Evolutionary conservation across 495 filamentous ascomycete species (phyloP).

Genomic region (Pyrenopolyporus hunteri): DNA sequence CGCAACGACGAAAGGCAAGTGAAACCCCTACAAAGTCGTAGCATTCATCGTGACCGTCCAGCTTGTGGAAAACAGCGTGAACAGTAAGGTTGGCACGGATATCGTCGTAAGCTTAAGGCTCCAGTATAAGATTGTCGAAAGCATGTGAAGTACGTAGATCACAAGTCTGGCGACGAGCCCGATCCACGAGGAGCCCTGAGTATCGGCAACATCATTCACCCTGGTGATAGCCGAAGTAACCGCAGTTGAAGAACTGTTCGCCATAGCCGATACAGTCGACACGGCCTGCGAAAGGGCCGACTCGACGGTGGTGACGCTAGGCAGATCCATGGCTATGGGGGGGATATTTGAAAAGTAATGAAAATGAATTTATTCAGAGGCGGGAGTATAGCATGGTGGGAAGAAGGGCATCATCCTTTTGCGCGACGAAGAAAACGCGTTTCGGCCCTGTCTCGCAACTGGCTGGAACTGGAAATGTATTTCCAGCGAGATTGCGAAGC

Average conservation of each 20-base stretch:
- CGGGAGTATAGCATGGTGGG: constrained; percentile 21
- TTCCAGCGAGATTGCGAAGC: constrained; percentile 28
- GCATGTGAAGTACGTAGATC: constrained; percentile 63
- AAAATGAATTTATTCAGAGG: not conserved
- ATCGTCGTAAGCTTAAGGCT: constrained; percentile 84
- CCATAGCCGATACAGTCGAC: constrained; percentile 34
- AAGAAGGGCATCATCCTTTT: constrained; percentile 24
- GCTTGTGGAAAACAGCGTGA: constrained; percentile 93
- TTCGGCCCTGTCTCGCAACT: constrained; percentile 18
- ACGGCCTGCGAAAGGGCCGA: constrained; percentile 33
- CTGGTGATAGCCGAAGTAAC: constrained; percentile 43
- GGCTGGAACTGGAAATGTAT: constrained; percentile 24
- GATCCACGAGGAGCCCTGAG: constrained; percentile 53
- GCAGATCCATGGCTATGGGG: constrained; percentile 24
- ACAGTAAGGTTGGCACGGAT: constrained; percentile 86
- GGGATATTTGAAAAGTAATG: not conserved
- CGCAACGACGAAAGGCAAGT: not conserved
- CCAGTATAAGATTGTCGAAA: constrained; percentile 83
- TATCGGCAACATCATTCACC: constrained; percentile 47
- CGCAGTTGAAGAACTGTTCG: constrained; percentile 32
- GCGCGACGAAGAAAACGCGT: constrained; percentile 6
- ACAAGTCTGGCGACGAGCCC: constrained; percentile 52
- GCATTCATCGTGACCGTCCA: constrained; percentile 98
- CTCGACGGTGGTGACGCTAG: constrained; percentile 13
- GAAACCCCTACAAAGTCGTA: constrained; percentile 78